Evolutionary conservation across 768 basidiomycete species (phyloP).

Genomic region (Gloeostereum incarnatum): DNA sequence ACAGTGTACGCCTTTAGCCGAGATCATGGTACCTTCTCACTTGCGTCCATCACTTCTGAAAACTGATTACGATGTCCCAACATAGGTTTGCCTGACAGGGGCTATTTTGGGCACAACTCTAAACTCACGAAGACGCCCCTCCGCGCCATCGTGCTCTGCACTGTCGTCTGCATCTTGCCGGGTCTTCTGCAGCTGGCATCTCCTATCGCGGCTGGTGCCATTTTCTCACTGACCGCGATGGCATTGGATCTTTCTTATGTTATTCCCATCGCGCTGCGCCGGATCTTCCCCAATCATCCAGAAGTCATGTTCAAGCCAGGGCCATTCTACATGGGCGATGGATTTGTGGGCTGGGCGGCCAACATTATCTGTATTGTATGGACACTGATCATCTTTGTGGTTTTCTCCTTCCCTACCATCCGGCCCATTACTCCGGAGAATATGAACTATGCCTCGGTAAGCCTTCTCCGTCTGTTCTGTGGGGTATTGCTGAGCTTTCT

Average conservation of each 20-base stretch:
- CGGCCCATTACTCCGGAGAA: conserved; percentile 60
- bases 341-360: conserved; percentile 47
- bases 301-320: conserved; percentile 82
- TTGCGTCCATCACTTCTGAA: neutral
- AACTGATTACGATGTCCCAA: conserved; percentile 1
- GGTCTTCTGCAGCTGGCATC: conserved; percentile 43
- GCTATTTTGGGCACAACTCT: conserved; percentile 66
- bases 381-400: conserved; percentile 60
- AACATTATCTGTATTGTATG: conserved; percentile 61
- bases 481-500: neutral
- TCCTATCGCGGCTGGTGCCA: conserved; percentile 41
- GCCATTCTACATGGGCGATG: conserved; percentile 78
- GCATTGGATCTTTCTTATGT: conserved; percentile 48
- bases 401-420: conserved; percentile 66
- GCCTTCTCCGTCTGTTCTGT: conserved; percentile 10
- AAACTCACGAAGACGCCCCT: conserved; percentile 62
- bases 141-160: conserved; percentile 71
- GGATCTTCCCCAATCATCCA: conserved; percentile 61
- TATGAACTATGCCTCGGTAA: conserved; percentile 78
- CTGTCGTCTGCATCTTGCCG: conserved; percentile 42
- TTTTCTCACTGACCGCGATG: conserved; percentile 47
- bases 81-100: conserved; percentile 64
- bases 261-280: conserved; percentile 71
- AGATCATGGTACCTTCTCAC: conserved; percentile 44
- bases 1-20: conserved; percentile 82